phyloP scores from a whole-genome alignment of 805 yeast species.

The Zygotorulaspora florentina region DNA sequence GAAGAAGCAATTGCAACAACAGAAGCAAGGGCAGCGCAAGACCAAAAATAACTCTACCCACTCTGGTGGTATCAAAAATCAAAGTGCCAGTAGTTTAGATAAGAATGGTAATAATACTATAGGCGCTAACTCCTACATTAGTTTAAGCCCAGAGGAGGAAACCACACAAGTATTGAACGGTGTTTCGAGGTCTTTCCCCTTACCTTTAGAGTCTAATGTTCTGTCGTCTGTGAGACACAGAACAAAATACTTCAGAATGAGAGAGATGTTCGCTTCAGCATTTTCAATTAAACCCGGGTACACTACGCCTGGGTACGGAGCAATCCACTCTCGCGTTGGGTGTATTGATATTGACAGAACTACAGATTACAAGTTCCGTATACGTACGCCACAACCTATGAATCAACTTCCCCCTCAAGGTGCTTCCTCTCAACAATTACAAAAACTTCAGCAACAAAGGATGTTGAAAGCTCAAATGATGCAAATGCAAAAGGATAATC shows the following conservation, averaged over 20 bases:
- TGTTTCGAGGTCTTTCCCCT: constrained; percentile 69
- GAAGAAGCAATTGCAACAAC: constrained; percentile 28
- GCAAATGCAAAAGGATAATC: constrained; percentile 27
- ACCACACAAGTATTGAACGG: constrained; percentile 90
- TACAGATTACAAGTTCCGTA: constrained; percentile 55
- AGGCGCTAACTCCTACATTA: constrained; percentile 15
- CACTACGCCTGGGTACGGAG: constrained; percentile 57
- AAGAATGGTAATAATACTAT: constrained; percentile 5
- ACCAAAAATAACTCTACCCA: constrained; percentile 11
- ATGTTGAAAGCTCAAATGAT: constrained; percentile 30
- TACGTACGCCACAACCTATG: constrained; percentile 45
- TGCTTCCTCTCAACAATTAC: constrained; percentile 25
- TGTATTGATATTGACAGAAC: constrained; percentile 71
- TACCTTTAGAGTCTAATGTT: constrained; percentile 77
- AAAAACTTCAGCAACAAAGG: constrained; percentile 25
- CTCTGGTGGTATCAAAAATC: constrained; percentile 4
- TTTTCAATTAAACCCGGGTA: constrained; percentile 32
- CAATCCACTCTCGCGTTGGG: constrained; percentile 57
- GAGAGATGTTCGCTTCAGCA: constrained; percentile 92
- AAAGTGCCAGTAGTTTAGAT: constrained; percentile 6
- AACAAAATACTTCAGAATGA: constrained; percentile 72
- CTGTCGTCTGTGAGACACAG: constrained; percentile 67
- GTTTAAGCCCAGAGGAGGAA: constrained; percentile 84
- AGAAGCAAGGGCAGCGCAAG: constrained; percentile 35
- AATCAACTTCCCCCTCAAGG: constrained; percentile 22